These are phyloP conservation scores for Penicillium coffeae DNA, from an alignment of 495 filamentous ascomycete genomes.

Conservation along the genomic window DNA sequence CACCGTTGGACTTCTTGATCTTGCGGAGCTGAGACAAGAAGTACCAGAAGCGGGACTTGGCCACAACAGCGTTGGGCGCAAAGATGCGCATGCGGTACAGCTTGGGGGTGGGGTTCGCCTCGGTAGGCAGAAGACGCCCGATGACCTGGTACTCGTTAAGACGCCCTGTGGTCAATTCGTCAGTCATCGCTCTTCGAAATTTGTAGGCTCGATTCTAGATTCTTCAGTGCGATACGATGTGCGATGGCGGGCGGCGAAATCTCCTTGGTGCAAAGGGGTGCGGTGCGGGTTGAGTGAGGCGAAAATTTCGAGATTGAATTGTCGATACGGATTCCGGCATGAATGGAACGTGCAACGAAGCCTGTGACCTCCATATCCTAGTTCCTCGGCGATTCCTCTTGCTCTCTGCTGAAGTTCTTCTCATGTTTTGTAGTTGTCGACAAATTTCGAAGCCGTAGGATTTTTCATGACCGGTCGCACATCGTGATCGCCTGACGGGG, in stretches of 20 bases:
- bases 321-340: not conserved
- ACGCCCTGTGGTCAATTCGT: slow-evolving; percentile 65
- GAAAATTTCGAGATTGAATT: slow-evolving; percentile 22
- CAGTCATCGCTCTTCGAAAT: slow-evolving; percentile 24
- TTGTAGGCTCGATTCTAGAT: not conserved
- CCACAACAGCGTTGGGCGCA: slow-evolving; percentile 92
- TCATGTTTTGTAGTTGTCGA: slow-evolving; percentile 3
- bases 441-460: slow-evolving; percentile 9
- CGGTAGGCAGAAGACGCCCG: slow-evolving; percentile 95
- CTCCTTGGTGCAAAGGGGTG: slow-evolving; percentile 1
- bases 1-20: slow-evolving; percentile 99
- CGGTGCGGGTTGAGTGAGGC: not conserved
- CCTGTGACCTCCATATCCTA: not conserved
- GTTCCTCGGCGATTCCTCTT: not conserved
- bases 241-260: slow-evolving; percentile 11
- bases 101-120: slow-evolving; percentile 91
- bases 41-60: slow-evolving; percentile 99
- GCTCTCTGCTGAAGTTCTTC: not conserved
- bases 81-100: slow-evolving; percentile 99
- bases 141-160: slow-evolving; percentile 99
- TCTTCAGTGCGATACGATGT: slow-evolving; percentile 20
- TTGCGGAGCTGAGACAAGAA: slow-evolving; percentile 97
- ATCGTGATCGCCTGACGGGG: slow-evolving; percentile 31
- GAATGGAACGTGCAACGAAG: not conserved
- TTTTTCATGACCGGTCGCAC: slow-evolving; percentile 19